Base-by-base conservation (phyloP, 108 stramenopile genomes). In the Conticribra weissflogii region DNA sequence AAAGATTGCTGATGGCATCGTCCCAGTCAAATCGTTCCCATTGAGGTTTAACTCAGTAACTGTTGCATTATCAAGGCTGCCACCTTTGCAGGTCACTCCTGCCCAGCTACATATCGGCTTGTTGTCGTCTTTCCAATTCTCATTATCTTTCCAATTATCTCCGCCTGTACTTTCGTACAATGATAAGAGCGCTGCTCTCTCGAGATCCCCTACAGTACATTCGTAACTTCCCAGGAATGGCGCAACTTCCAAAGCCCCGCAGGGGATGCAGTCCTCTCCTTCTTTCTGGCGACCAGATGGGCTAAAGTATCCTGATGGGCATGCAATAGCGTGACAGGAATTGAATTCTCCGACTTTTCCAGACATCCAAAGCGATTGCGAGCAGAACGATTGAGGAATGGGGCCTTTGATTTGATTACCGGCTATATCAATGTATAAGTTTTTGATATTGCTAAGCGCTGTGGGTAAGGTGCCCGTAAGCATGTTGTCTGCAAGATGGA, bases 241-340 rank as follows among this genome's bases (percentile, higher is more conserved):
- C 17, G 81, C 72, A 21, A 2, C 34, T 57, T 74, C 57, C 18
- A 50, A 7, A 22, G 58, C 72, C 19, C 51, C 80, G 55, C 80
- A 81, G n/a, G 63, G 48, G 27, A 22, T 51, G 45, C 80, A 81
- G 30, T 68, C 61, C 21, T 68, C 59, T 9, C 55, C 63, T 18
- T 47, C 67, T 46, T 52, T 33, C 31, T 55, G 50, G 32, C 65
- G 71, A 23, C 79, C 79, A 22, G 67, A 50, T 24, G 58, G 57
- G 27, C 66, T 80, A 49, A 54, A 80, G 9, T 83, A 87, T 45
- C 85, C 83, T 27, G 76, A 76, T 8, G 86, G 89, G 64, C 93
- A 95, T 24, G 90, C 65, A 36, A 95, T 86, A 9, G 86, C 88
- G 57, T 90, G 60, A 57, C 93, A 94, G 1, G 79, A 72, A 22